Conservation (phyloP, 805 yeast species). For the Kodamaea hsintzibuensis region DNA sequence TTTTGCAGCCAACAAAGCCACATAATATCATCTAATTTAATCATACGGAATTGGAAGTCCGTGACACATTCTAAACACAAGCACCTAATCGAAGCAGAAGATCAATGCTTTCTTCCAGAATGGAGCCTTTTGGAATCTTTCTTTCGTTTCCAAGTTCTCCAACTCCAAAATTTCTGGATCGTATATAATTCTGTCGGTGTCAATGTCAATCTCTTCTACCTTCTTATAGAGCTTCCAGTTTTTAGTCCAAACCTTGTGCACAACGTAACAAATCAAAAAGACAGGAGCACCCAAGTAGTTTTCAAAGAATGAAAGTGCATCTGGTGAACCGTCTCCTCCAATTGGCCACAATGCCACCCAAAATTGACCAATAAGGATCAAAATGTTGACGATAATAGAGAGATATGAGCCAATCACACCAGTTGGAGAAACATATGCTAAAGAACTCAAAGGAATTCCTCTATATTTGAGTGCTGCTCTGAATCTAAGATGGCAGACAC, state of each 20-base stretch:
- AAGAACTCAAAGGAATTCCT: constrained; percentile 21
- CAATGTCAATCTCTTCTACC: constrained; percentile 23
- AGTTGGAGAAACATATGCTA: constrained; percentile 28
- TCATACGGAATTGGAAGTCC: too few relatives aligned
- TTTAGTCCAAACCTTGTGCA: constrained; percentile 24
- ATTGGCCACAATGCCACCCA: constrained; percentile 30
- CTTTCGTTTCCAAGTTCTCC: constrained; percentile 23
- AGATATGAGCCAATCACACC: constrained; percentile 26
- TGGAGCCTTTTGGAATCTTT: constrained; percentile 14
- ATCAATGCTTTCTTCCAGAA: constrained; percentile 15
- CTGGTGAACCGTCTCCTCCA: constrained; percentile 17
- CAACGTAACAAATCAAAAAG: constrained; percentile 22
- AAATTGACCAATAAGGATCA: constrained; percentile 29
- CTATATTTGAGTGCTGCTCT: constrained; percentile 27
- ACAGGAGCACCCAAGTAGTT: constrained; percentile 29
- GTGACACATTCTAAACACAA: not conserved
- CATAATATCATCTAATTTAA: too few relatives aligned
- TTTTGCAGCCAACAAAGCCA: too few relatives aligned
- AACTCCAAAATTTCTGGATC: constrained; percentile 25
- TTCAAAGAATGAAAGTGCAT: constrained; percentile 26
- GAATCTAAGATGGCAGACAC: constrained; percentile 30
- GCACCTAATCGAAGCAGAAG: constrained; percentile 12
- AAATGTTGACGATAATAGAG: constrained; percentile 23
- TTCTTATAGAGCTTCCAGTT: constrained; percentile 24
- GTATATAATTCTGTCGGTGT: constrained; percentile 21